A percentile compares a stretch with the other conserved stretches of the same genome.
Evolutionary conservation across 257 asterid species (phyloP).

Genomic region (Thymus quinquecostatus): DNA sequence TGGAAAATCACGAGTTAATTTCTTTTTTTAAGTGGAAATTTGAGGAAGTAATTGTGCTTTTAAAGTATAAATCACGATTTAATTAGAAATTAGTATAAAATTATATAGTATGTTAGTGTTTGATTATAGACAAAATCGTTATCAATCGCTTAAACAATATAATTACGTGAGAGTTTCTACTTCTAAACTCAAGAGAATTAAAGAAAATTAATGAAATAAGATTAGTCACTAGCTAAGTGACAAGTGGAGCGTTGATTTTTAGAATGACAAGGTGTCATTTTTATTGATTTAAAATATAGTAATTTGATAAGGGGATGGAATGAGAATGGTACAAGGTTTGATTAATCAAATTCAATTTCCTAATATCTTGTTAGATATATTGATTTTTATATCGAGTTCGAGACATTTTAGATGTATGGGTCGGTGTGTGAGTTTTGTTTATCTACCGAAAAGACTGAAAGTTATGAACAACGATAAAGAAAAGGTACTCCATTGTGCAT

Average conservation of each 20-base stretch:
- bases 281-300: background rate
- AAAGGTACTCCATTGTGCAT: constrained; percentile 9
- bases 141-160: background rate
- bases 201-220: background rate
- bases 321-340: background rate
- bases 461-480: background rate
- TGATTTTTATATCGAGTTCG: too few species aligned
- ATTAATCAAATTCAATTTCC: background rate
- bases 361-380: too few species aligned
- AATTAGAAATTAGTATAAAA: background rate
- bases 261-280: constrained; percentile 10
- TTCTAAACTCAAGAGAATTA: background rate
- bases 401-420: too few species aligned
- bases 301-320: background rate
- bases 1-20: background rate
- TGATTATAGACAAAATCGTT: background rate
- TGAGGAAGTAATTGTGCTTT: background rate
- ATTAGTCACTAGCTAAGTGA: background rate
- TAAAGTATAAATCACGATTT: background rate
- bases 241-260: background rate
- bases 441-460: too few species aligned
- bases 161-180: constrained; percentile 13
- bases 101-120: background rate
- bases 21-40: too few species aligned
- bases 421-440: too few species aligned